A percentile compares a stretch with the other conserved stretches of the same genome.
Evolutionary conservation across 768 basidiomycete genomes (phyloP).

Genomic region (Termitomyces sp.): DNA sequence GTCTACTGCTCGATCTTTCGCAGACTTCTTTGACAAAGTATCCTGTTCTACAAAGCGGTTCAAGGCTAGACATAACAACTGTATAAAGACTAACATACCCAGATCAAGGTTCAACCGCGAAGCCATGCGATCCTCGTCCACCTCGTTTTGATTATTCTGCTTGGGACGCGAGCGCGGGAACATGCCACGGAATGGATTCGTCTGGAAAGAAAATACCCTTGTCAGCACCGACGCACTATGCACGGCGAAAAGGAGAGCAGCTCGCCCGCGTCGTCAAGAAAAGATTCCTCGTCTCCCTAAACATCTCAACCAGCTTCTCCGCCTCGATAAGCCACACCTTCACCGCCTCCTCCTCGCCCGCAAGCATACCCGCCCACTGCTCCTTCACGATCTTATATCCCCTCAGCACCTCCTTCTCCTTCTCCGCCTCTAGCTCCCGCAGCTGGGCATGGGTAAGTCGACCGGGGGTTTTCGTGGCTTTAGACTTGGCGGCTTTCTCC

Average conservation of each 20-base stretch:
- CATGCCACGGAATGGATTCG: slow-evolving; percentile 66
- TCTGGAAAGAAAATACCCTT: slow-evolving; percentile 23
- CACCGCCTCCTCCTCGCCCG: slow-evolving; percentile 42
- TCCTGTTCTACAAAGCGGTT: slow-evolving; percentile 46
- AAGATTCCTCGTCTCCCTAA: slow-evolving; percentile 80
- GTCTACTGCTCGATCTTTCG: slow-evolving; percentile 44
- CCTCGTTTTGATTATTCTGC: slow-evolving; percentile 40
- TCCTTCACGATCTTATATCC: slow-evolving; percentile 60
- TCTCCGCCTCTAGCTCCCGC: slow-evolving; percentile 57
- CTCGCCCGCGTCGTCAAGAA: slow-evolving; percentile 77
- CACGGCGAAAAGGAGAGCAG: slow-evolving; percentile 2
- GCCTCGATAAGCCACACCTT: slow-evolving; percentile 82
- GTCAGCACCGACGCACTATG: slow-evolving; percentile 2
- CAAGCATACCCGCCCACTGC: slow-evolving; percentile 55
- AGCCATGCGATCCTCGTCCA: slow-evolving; percentile 68
- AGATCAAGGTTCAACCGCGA: slow-evolving; percentile 74
- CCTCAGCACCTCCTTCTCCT: slow-evolving; percentile 58
- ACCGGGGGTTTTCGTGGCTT: slow-evolving; percentile 29
- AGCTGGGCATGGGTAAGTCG: slow-evolving; percentile 58
- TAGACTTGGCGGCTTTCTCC: slow-evolving; percentile 32
- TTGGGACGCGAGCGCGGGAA: slow-evolving; percentile 46
- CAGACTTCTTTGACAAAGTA: slow-evolving; percentile 45
- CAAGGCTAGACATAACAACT: not conserved
- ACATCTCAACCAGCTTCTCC: slow-evolving; percentile 83
- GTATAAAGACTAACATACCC: slow-evolving; percentile 35